Evolutionary conservation across 148 eudicot species (phyloP), one percentile per base, ranked within the genome.

Genomic region (Mesembryanthemum crystallinum): DNA sequence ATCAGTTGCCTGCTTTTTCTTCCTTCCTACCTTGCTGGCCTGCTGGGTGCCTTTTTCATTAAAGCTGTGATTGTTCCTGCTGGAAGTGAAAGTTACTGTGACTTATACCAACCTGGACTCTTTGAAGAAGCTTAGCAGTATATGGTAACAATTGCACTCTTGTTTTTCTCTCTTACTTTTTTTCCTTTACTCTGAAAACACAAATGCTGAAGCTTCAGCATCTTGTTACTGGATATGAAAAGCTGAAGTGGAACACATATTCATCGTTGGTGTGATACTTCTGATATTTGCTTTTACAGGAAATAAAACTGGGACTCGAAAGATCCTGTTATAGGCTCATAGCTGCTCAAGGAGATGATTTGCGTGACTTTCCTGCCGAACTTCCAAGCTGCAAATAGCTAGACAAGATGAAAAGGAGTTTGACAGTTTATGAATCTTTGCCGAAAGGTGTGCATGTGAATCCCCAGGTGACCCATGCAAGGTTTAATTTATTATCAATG

Each of bases 361-460:
- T 51, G 45, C 12, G 60, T 27, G 29, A 30, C 10, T 71, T 45
- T 55, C 55, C 15, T 43, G 54, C 27, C 65, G n/a, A 12, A 37
- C 23, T 43, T 39, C n/a, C 9, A 23, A 69, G 21, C 35, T 37
- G 71, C 57, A 69, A 37, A 55, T 47, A 45, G 66, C n/a, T 61
- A 23, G 69, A 64, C 55, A 52, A 42, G 82, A 57, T 80, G 64
- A 72, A 71, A 64, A 67, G 69, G 58, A 76, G 51, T 6, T 73
- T 79, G 62, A 55, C 58, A 76, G 21, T 30, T 71, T 71, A 18
- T 80, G 71, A 76, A 72, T 81, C 77, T 72, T 81, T 81, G 83
- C 83, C 80, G 83, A 81, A 81, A 81, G 80, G 52, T 76, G 77
- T 80, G 78, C 78, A 37, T 80, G 76, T 35, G 68, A 75, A 71